Conservation (phyloP, 164 flowering plant genomes). For the Santalum album region DNA sequence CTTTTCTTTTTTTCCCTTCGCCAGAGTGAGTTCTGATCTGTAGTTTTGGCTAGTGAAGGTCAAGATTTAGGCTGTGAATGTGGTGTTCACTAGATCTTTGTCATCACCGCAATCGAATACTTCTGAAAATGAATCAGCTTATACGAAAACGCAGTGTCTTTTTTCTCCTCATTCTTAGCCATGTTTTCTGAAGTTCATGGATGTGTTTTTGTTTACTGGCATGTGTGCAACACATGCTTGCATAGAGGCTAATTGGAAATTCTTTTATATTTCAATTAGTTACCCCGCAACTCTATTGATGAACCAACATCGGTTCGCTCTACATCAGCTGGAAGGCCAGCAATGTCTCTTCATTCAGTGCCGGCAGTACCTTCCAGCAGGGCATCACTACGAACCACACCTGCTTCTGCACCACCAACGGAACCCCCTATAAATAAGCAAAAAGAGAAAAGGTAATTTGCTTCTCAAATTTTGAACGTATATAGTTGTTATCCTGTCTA, state of each 20-base stretch:
- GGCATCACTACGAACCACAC: constrained; percentile 26
- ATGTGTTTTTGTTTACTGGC: background rate
- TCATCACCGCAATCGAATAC: too few species aligned
- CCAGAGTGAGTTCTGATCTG: too few species aligned
- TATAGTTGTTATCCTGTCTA: too few species aligned
- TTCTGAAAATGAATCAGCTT: too few species aligned
- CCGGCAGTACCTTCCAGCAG: constrained; percentile 32
- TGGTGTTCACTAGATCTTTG: too few species aligned
- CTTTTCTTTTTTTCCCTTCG: too few species aligned
- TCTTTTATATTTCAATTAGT: constrained; percentile 17
- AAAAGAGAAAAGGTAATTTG: constrained; percentile 33
- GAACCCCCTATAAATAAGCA: constrained; percentile 35
- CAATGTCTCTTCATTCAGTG: constrained; percentile 24
- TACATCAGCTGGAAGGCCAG: constrained; percentile 40
- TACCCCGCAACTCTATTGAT: constrained; percentile 30
- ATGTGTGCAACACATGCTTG: too few species aligned
- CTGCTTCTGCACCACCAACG: constrained; percentile 31
- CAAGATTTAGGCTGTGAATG: too few species aligned
- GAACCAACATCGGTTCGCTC: constrained; percentile 33
- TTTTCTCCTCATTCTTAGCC: background rate
- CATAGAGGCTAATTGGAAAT: constrained; percentile 8
- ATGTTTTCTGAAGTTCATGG: background rate
- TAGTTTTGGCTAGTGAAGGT: too few species aligned
- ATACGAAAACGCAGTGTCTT: too few species aligned
- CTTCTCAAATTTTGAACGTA: too few species aligned